Percentiles rank a stretch among this genome's conserved stretches.
Conservation (phyloP, 106 monocot species). For the Posidonia australis region DNA sequence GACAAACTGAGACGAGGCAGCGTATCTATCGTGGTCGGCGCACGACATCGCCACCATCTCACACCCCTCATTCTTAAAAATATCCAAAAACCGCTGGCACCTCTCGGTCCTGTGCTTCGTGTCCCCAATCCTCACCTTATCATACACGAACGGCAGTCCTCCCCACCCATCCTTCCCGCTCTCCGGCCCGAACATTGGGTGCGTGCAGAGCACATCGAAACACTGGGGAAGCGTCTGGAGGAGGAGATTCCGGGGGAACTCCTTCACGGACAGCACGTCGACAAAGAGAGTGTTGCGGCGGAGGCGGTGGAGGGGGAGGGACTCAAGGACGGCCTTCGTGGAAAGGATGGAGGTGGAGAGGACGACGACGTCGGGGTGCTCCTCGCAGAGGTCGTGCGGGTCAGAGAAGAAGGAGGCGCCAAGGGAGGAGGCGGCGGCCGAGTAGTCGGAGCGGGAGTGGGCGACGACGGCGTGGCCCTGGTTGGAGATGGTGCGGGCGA, state of each 20-base stretch:
- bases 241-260: constrained; percentile 45
- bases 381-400: constrained; percentile 64
- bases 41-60: constrained; percentile 75
- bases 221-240: constrained; percentile 27
- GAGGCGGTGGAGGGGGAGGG: constrained; percentile 43
- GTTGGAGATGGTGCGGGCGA: constrained; percentile 28
- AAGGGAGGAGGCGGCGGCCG: constrained; percentile 28
- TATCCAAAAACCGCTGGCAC: constrained; percentile 36
- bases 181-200: constrained; percentile 83
- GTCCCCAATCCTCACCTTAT: constrained; percentile 37
- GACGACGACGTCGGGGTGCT: constrained; percentile 61
- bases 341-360: constrained; percentile 49
- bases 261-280: constrained; percentile 71
- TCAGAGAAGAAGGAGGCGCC: constrained; percentile 41
- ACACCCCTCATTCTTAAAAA: constrained; percentile 49
- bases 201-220: constrained; percentile 71
- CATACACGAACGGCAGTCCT: constrained; percentile 53
- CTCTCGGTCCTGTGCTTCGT: constrained; percentile 7
- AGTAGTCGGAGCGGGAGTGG: constrained; percentile 60
- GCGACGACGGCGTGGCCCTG: constrained; percentile 59
- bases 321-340: constrained; percentile 25
- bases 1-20: constrained; percentile 54
- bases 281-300: constrained; percentile 53
- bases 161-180: constrained; percentile 46
- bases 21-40: constrained; percentile 39